Percentiles rank a stretch among this genome's conserved stretches.
phyloP scores from a whole-genome alignment of 169 alveolate genomes.

The Cryptosporidium meleagridis region DNA sequence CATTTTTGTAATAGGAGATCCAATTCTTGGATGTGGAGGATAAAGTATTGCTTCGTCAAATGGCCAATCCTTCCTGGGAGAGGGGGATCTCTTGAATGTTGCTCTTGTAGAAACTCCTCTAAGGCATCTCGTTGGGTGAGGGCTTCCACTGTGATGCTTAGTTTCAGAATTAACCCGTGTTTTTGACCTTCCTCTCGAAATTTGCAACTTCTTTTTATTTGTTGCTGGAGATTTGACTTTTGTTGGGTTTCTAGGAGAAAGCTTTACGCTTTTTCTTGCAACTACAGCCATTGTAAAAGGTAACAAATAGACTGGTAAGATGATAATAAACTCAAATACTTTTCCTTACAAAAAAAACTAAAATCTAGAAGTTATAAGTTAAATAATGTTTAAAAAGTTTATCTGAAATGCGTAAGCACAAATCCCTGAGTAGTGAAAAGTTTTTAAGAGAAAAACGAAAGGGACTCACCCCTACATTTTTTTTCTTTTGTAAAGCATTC shows the following conservation, averaged over 20 bases:
- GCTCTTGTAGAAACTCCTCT: slow-evolving; percentile 51
- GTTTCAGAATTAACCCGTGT: neutral
- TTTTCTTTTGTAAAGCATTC: no score
- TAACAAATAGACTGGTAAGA: neutral
- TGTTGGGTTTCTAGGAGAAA: slow-evolving; percentile 15
- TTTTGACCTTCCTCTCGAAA: slow-evolving; percentile 2
- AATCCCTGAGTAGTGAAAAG: neutral
- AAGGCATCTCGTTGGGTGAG: slow-evolving; percentile 48
- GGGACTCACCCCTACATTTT: neutral
- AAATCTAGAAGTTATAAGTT: neutral
- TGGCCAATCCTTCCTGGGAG: slow-evolving; percentile 40
- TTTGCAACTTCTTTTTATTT: neutral
- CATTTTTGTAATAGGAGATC: neutral
- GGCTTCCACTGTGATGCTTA: neutral
- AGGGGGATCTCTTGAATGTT: slow-evolving; percentile 37
- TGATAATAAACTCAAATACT: neutral
- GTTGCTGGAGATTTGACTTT: neutral
- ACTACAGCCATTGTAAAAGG: neutral
- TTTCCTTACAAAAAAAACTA: neutral
- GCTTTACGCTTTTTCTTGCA: neutral
- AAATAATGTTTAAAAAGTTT: neutral
- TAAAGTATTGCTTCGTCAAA: slow-evolving; percentile 27
- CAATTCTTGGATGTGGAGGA: slow-evolving; percentile 26
- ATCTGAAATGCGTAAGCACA: neutral
- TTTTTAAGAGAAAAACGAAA: no score